Conservation (phyloP, 208 protist genomes). For the Crithidia brevicula region DNA sequence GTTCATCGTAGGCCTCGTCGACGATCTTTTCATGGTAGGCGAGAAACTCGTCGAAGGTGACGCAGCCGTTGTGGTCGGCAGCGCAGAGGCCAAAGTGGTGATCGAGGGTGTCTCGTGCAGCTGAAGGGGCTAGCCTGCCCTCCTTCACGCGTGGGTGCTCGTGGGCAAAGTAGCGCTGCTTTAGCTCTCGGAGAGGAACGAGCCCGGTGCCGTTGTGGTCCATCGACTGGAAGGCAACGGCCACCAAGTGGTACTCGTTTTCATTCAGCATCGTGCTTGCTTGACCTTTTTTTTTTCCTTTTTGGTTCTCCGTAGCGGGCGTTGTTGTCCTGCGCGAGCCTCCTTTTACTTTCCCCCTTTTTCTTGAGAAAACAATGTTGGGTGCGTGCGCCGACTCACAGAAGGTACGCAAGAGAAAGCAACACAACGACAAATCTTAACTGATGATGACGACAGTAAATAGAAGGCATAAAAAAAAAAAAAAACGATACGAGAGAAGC, state of each 20-base stretch:
- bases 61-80: constrained; percentile 46
- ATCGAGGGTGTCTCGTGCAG: constrained; percentile 60
- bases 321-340: too few species aligned
- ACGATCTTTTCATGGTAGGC: constrained; percentile 81
- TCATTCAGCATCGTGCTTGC: constrained; percentile 25
- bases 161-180: constrained; percentile 59
- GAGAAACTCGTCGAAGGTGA: constrained; percentile 85
- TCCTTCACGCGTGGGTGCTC: constrained; percentile 80
- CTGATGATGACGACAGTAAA: not conserved
- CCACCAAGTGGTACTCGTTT: constrained; percentile 38
- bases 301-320: not conserved
- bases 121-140: constrained; percentile 70
- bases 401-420: not conserved
- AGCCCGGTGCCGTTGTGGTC: constrained; percentile 43
- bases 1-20: constrained; percentile 64
- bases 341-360: too few species aligned
- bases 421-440: not conserved
- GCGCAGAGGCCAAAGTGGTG: constrained; percentile 66
- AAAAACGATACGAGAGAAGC: not conserved
- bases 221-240: constrained; percentile 65
- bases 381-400: too few species aligned
- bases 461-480: not conserved
- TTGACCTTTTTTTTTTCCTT: constrained; percentile 17
- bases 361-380: too few species aligned
- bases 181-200: constrained; percentile 55